Conservation (phyloP, 1,284 basidiomycete genomes). For the Ceratobasidium sp. region DNA sequence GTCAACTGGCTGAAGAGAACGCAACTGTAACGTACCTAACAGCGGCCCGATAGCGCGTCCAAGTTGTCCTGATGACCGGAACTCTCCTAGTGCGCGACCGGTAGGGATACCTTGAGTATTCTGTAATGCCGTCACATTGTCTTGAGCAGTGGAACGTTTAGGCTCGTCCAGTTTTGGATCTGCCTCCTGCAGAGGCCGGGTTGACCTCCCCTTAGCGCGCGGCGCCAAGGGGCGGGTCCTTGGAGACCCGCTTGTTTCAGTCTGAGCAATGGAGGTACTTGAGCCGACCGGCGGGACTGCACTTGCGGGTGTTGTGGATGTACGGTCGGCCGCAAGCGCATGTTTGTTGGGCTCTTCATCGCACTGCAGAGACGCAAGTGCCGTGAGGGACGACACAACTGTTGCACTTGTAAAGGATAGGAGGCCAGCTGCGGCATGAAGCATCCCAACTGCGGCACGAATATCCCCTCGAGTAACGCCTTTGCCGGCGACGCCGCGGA, state of each 20-base stretch:
- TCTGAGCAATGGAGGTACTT: slow-evolving; percentile 68
- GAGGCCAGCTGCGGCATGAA: slow-evolving; percentile 82
- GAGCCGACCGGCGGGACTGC: slow-evolving; percentile 56
- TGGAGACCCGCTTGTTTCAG: slow-evolving; percentile 52
- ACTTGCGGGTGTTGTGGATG: neutral
- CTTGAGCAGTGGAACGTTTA: neutral
- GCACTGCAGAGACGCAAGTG: slow-evolving; percentile 87
- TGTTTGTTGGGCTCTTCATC: slow-evolving; percentile 64
- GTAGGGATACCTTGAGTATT: slow-evolving; percentile 64
- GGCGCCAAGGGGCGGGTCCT: slow-evolving; percentile 40
- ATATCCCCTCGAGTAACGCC: slow-evolving; percentile 33
- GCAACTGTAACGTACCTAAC: slow-evolving; percentile 67
- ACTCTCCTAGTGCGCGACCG: slow-evolving; percentile 87
- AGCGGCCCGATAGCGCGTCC: slow-evolving; percentile 91
- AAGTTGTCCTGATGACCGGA: slow-evolving; percentile 89
- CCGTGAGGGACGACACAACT: slow-evolving; percentile 90
- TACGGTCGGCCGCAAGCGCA: neutral
- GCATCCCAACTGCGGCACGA: slow-evolving; percentile 66
- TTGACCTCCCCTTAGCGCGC: slow-evolving; percentile 36
- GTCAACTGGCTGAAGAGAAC: slow-evolving; percentile 28
- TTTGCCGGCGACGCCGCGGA: slow-evolving; percentile 50
- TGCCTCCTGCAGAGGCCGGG: neutral
- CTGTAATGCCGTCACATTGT: slow-evolving; percentile 1
- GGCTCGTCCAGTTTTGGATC: neutral
- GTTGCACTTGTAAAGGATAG: slow-evolving; percentile 93